A percentile compares a stretch with the other conserved stretches of the same genome.
Conservation (phyloP, 805 yeast genomes). For the Ogataea paradorogensis region DNA sequence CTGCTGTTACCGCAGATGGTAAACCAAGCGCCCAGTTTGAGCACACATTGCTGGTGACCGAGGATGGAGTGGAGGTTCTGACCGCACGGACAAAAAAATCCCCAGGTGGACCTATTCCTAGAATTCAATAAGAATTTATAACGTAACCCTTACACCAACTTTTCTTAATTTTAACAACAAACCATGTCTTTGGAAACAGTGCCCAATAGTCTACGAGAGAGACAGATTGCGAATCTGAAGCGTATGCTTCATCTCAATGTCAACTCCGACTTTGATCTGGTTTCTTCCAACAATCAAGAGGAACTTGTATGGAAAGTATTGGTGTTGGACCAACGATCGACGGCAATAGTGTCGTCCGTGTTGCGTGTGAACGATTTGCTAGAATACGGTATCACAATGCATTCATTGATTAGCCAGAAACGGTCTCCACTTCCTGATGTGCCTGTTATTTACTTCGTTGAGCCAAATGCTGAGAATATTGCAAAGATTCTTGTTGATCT, state of each 20-base stretch:
- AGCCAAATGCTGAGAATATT: slow-evolving; percentile 80
- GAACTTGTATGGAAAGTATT: slow-evolving; percentile 89
- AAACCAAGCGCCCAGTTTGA: slow-evolving; percentile 90
- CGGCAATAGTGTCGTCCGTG: slow-evolving; percentile 87
- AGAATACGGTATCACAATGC: slow-evolving; percentile 89
- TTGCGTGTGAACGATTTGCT: slow-evolving; percentile 87
- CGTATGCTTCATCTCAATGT: slow-evolving; percentile 85
- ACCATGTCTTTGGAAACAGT: slow-evolving; percentile 21
- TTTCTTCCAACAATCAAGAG: slow-evolving; percentile 51
- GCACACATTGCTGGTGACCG: slow-evolving; percentile 90
- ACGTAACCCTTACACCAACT: slow-evolving; percentile 3
- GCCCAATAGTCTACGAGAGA: slow-evolving; percentile 26
- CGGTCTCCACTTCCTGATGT: slow-evolving; percentile 91
- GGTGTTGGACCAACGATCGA: slow-evolving; percentile 75
- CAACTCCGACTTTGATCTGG: slow-evolving; percentile 58
- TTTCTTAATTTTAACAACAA: slow-evolving; percentile 9
- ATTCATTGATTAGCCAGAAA: slow-evolving; percentile 64
- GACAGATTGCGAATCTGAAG: slow-evolving; percentile 49
- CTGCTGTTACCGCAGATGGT: slow-evolving; percentile 89
- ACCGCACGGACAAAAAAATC: slow-evolving; percentile 76
- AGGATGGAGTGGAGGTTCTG: slow-evolving; percentile 86
- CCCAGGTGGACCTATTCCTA: slow-evolving; percentile 83
- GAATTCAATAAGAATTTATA: slow-evolving; percentile 31
- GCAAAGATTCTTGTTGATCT: slow-evolving; percentile 68
- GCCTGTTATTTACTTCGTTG: slow-evolving; percentile 88